Evolutionary conservation across 345 rosid genomes (phyloP), one percentile per base, ranked within the genome.

Genomic region (Sonneratia caseolaris): DNA sequence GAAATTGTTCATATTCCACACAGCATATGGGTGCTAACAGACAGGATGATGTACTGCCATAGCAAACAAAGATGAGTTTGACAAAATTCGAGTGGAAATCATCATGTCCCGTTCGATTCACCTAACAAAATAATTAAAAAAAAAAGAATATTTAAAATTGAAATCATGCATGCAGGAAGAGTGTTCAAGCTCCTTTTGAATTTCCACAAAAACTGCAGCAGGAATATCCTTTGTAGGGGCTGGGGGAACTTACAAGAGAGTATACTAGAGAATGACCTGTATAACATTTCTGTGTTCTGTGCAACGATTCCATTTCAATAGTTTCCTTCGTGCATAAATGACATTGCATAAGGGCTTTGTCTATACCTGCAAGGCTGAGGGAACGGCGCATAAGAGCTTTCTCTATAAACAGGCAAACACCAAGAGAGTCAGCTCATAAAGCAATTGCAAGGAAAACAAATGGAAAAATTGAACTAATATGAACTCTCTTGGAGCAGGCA

Each of bases 401-500:
- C 14, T 11, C 51, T 21, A 53, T 53, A 16, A 53, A 8, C 21
- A 19, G 57, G 57, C 57, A 10, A 47, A 47, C 51, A 13, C 51
- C 9, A 10, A 47, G 5, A 9, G 51, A 47, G 51, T 47, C 14
- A 47, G 51, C 13, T 47, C 51, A 13, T 57, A 9, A 2, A 57
- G 64, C 32, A 57, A 55, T 22, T 16, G 51, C n/a, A 53, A 53
- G 35, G 64, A 22, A 27, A 14, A 27, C 37, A 7, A 3, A 27
- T 62, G 38, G 37, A 62, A 62, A 62, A 7, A 3, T 27, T 15
- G 66, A 62, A 62, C 66, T 57, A 57, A 57, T 8, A 3, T 13
- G 37, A 71, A 64, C 37, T 27, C 66, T 62, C 48, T 22, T 59
- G 76, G 77, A 53, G 19, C 35, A 90, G 96, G 89, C 88, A 55